Evolutionary conservation across 306 rosid species (phyloP).

Genomic region (Hippophae tibetana): DNA sequence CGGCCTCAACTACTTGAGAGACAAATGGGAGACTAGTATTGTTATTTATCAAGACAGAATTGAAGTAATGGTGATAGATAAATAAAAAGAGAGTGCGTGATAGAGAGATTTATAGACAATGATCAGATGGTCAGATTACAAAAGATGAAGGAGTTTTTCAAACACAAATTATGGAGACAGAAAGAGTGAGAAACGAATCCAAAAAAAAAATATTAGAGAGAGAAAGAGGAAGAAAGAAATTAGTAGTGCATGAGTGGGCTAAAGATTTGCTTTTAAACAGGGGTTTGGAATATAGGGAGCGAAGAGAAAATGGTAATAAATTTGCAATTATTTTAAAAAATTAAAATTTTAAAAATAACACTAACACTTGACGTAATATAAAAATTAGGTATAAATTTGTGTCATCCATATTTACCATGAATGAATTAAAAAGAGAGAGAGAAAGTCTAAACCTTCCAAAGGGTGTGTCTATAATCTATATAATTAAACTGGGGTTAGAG

Average conservation of each 20-base stretch:
- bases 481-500: constrained; percentile 35
- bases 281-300: too few species aligned
- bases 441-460: not conserved
- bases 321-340: too few species aligned
- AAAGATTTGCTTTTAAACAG: not conserved
- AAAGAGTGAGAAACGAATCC: constrained; percentile 13
- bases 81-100: not conserved
- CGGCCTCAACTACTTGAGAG: not conserved
- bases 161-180: constrained; percentile 16
- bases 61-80: not conserved
- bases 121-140: not conserved
- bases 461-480: too few species aligned
- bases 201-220: constrained; percentile 13
- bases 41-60: not conserved
- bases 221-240: constrained; percentile 25
- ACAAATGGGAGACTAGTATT: not conserved
- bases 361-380: too few species aligned
- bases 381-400: too few species aligned
- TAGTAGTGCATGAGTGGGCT: constrained; percentile 71
- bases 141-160: not conserved
- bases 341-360: too few species aligned
- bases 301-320: too few species aligned
- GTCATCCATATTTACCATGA: too few species aligned
- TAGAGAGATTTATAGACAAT: not conserved
- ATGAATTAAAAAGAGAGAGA: not conserved